Conservation (phyloP, 495 filamentous ascomycete genomes). For the Xylaria longipes region DNA sequence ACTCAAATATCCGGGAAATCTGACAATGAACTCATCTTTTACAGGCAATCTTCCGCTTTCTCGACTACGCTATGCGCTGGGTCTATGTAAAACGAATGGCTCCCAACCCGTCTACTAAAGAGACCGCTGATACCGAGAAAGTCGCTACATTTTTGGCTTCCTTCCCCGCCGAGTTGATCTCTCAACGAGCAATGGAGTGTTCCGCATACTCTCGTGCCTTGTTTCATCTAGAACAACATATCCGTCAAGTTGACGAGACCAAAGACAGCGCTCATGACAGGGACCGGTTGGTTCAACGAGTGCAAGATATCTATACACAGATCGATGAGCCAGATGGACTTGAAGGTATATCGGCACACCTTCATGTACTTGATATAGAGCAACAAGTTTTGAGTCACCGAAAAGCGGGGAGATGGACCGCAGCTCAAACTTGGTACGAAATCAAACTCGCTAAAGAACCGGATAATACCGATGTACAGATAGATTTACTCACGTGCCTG, state of each 20-base stretch:
- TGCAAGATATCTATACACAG: constrained; percentile 93
- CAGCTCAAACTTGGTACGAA: constrained; percentile 98
- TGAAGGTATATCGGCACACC: constrained; percentile 86
- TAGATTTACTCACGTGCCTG: constrained; percentile 84
- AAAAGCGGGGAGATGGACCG: constrained; percentile 96
- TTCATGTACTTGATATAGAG: constrained; percentile 81
- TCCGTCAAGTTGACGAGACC: constrained; percentile 56
- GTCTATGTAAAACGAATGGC: constrained; percentile 73
- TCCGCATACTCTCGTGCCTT: constrained; percentile 90
- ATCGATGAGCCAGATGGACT: constrained; percentile 98
- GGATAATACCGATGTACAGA: constrained; percentile 74
- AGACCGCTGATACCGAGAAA: constrained; percentile 43
- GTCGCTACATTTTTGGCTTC: constrained; percentile 57
- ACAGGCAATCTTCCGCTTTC: constrained; percentile 84
- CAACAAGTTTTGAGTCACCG: constrained; percentile 91
- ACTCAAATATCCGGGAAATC: background rate
- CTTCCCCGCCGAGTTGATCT: constrained; percentile 86
- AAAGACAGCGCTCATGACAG: constrained; percentile 48
- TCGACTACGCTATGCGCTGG: constrained; percentile 93
- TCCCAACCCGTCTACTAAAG: constrained; percentile 41
- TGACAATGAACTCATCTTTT: background rate
- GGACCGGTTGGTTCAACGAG: constrained; percentile 68
- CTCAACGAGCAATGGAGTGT: constrained; percentile 85
- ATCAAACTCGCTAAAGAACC: constrained; percentile 80
- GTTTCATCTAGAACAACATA: constrained; percentile 93